A percentile compares a stretch with the other conserved stretches of the same genome.
Conservation (phyloP, 192 early-diverging fungal species). For the Phlyctochytrium arcticum region DNA sequence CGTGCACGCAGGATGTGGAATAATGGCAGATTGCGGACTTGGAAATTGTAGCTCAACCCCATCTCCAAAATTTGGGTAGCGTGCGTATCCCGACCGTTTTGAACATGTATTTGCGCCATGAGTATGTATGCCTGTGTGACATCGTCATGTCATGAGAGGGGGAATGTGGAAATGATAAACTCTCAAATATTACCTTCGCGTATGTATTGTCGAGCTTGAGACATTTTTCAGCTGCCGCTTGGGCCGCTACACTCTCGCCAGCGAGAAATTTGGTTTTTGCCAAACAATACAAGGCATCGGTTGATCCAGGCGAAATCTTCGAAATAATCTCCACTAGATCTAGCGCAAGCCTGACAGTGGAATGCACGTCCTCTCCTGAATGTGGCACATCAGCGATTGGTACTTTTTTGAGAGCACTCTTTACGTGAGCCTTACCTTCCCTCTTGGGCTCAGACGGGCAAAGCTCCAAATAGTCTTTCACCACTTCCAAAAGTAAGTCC, state of each 20-base stretch:
- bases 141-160: slow-evolving; percentile 8
- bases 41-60: slow-evolving; percentile 51
- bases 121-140: slow-evolving; percentile 42
- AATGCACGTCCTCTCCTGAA: slow-evolving; percentile 32
- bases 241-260: slow-evolving; percentile 33
- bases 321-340: slow-evolving; percentile 36
- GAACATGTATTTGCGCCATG: slow-evolving; percentile 41
- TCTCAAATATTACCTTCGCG: slow-evolving; percentile 43
- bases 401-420: not conserved
- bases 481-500: slow-evolving; percentile 43
- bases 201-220: slow-evolving; percentile 36
- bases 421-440: slow-evolving; percentile 3
- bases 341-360: slow-evolving; percentile 20
- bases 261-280: slow-evolving; percentile 40
- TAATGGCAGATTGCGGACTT: slow-evolving; percentile 39
- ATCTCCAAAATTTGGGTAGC: slow-evolving; percentile 44
- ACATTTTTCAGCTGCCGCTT: slow-evolving; percentile 25
- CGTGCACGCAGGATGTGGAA: slow-evolving; percentile 45
- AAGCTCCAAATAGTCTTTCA: slow-evolving; percentile 34
- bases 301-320: slow-evolving; percentile 41
- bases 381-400: no score
- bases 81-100: slow-evolving; percentile 23
- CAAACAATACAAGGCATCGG: slow-evolving; percentile 36
- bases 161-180: no score
- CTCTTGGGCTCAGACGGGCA: slow-evolving; percentile 28